Percentiles rank a stretch among this genome's conserved stretches.
Conservation (phyloP, 352 stramenopile species). For the Phytophthora melonis region DNA sequence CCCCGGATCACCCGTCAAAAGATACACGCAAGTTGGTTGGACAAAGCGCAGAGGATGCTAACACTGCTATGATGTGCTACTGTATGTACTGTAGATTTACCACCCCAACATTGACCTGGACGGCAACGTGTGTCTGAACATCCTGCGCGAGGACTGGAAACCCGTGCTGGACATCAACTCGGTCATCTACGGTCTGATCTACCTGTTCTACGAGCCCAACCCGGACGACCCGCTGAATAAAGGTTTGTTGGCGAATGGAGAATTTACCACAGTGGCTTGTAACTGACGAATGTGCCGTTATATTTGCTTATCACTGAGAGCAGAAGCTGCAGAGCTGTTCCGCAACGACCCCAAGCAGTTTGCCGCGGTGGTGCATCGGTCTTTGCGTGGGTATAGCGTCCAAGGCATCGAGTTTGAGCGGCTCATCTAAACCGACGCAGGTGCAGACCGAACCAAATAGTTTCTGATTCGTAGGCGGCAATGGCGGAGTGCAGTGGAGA, state of each 20-base stretch:
- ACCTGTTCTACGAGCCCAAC: conserved; percentile 99
- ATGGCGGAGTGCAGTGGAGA: conserved; percentile 11
- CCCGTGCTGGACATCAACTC: conserved; percentile 99
- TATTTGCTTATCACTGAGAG: conserved; percentile 13
- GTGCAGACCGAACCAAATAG: conserved; percentile 3
- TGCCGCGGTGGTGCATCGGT: conserved; percentile 90
- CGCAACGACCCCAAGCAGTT: conserved; percentile 95
- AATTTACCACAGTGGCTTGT: background rate
- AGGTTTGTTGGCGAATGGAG: conserved; percentile 44
- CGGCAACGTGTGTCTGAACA: conserved; percentile 98
- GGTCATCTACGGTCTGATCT: conserved; percentile 99
- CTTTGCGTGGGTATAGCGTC: conserved; percentile 83
- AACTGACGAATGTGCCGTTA: conserved; percentile 8
- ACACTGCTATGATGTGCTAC: conserved; percentile 5
- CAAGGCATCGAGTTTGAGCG: conserved; percentile 87
- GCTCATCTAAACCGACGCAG: conserved; percentile 62
- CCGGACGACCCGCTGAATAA: conserved; percentile 98
- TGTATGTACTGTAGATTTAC: conserved; percentile 95
- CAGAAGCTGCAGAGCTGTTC: conserved; percentile 97
- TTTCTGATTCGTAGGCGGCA: conserved; percentile 19
- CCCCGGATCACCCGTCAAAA: background rate
- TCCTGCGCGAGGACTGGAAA: conserved; percentile 99
- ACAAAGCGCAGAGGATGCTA: conserved; percentile 7
- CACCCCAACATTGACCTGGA: conserved; percentile 99
- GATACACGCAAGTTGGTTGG: background rate